Conservation (phyloP, 2,329 filamentous ascomycete species). For the Periconia digitata region DNA sequence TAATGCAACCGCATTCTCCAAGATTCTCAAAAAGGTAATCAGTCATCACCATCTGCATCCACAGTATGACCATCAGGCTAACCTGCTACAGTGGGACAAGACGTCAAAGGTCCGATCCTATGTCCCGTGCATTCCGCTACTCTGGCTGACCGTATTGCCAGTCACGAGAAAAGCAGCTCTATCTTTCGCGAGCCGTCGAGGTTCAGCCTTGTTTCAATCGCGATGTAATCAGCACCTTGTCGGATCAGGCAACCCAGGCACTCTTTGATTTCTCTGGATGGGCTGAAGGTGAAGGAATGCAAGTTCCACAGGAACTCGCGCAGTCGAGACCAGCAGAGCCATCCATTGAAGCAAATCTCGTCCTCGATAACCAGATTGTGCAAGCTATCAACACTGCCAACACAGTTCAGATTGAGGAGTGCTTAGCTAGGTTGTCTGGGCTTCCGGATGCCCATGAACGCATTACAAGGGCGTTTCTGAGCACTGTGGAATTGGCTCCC, state of each 20-base stretch:
- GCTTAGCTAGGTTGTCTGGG: conserved; percentile 70
- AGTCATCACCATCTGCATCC: conserved; percentile 23
- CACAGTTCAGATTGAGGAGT: conserved; percentile 73
- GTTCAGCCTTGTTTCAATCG: conserved; percentile 98
- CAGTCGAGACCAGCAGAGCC: conserved; percentile 35
- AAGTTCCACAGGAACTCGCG: conserved; percentile 52
- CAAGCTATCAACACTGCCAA: conserved; percentile 87
- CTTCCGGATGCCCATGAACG: conserved; percentile 69
- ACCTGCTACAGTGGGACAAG: conserved; percentile 80
- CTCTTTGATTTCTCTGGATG: conserved; percentile 92
- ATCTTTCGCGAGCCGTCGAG: conserved; percentile 92
- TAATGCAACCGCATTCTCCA: conserved; percentile 96
- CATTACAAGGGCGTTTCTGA: conserved; percentile 86
- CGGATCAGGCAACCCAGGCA: conserved; percentile 95
- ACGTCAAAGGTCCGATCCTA: conserved; percentile 74
- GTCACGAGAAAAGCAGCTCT: conserved; percentile 96
- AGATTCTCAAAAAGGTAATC: conserved; percentile 88
- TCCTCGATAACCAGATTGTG: conserved; percentile 83
- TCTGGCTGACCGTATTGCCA: conserved; percentile 44
- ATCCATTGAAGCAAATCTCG: conserved; percentile 72
- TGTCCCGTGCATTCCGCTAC: conserved; percentile 15
- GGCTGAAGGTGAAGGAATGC: conserved; percentile 94
- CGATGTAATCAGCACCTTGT: conserved; percentile 93
- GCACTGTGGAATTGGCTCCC: conserved; percentile 83
- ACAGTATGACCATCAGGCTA: conserved; percentile 28